Base-by-base conservation (phyloP, 805 yeast species). In the Clavispora phyllophila region DNA sequence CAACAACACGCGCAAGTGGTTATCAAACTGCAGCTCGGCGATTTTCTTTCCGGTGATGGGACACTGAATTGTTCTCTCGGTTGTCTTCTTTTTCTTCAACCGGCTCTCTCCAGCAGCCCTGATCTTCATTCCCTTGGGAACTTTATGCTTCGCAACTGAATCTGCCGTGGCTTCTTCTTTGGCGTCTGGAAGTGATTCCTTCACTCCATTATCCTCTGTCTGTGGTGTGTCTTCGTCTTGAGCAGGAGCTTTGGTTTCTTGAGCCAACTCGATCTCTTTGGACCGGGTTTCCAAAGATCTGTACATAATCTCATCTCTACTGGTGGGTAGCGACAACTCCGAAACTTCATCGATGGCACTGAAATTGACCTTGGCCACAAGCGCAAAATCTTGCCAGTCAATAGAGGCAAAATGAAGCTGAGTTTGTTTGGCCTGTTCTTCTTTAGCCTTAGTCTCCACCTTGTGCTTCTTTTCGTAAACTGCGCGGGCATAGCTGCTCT, bases 351-450 rank as follows among this genome's bases (percentile, higher is more conserved):
- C 89, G 6, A 77, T 61, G 2, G 78, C 80, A 13, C 78, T 77
- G 50, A 88, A 83, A 38, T 73, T 79, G 12, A 89, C 70, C 2
- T 82, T 79, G 39, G 81, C 87, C 7, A 87, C 83, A 14, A 87
- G 70, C 2, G 73, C 70, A 56, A 90, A 91, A 48, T 85, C 87
- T 43, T 82, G 81, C 99, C 99, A 91, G 62, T 90, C 89, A 18
- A 88, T 81, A 9, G 84, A 76, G 0, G 90, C 87, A 62, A 74
- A 87, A 33, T 76, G 81, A 5, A 79, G 50, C 43, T 62, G 64
- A 18, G 36, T 18, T 15, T 36, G 24, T 15, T 36, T 45, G 9
- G 28, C 22, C 22, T 54, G 49, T 44, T 72, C 72, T 31, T 76
- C 72, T 36, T 59, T 50, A 36, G 57, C 61, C 39, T 41, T 59